Conservation (phyloP, 176 grass and related monocot genomes). For the Secale cereale region DNA sequence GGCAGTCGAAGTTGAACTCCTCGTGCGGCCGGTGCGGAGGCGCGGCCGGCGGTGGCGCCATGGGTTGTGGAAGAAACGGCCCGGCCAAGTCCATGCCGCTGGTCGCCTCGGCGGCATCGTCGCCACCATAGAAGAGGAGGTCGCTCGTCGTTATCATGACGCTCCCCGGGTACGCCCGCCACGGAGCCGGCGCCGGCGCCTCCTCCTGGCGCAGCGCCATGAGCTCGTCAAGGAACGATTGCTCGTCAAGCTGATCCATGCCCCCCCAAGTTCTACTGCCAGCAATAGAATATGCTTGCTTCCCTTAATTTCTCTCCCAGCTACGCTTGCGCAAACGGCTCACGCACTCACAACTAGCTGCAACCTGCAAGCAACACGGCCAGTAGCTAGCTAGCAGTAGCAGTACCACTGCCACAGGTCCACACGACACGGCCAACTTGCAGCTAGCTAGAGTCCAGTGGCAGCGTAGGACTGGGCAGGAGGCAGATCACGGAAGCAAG, state of each 20-base stretch:
- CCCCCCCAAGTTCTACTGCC: background rate
- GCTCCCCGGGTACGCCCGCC: slow-evolving; percentile 40
- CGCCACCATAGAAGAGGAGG: slow-evolving; percentile 51
- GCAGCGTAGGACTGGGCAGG: background rate
- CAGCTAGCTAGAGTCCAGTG: background rate
- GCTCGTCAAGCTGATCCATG: slow-evolving; percentile 74
- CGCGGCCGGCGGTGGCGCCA: background rate
- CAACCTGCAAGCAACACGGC: slow-evolving; percentile 1
- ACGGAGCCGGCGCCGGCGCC: slow-evolving; percentile 27
- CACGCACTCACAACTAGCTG: background rate
- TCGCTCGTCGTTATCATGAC: background rate
- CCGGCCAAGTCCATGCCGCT: background rate
- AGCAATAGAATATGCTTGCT: background rate
- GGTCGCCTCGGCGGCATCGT: background rate
- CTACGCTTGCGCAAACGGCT: slow-evolving; percentile 28
- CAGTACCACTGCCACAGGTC: background rate
- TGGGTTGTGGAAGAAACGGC: no score
- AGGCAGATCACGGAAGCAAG: background rate
- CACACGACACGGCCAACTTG: slow-evolving; percentile 27
- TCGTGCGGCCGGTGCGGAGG: slow-evolving; percentile 12
- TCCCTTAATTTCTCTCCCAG: background rate
- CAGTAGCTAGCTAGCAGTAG: background rate
- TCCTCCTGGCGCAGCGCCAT: slow-evolving; percentile 58
- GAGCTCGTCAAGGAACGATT: slow-evolving; percentile 69
- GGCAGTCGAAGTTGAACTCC: slow-evolving; percentile 65